Evolutionary conservation across 2,329 filamentous ascomycete species (phyloP).

Genomic region (Pseudogymnoascus sp.): DNA sequence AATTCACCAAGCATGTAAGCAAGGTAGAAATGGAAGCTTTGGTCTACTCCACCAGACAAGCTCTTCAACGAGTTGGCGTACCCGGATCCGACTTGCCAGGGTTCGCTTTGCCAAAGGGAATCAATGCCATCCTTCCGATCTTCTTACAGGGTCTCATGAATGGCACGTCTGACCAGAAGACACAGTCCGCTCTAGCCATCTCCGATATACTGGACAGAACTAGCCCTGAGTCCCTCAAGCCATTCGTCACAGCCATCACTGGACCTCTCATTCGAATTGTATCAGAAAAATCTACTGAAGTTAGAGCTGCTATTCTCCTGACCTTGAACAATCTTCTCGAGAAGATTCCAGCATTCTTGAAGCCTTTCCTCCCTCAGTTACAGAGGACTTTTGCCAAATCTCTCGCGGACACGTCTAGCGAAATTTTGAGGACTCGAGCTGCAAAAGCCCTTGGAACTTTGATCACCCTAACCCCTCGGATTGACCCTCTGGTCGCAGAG

Average conservation of each 20-base stretch:
- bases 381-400: constrained; percentile 96
- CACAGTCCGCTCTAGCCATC: constrained; percentile 83
- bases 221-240: constrained; percentile 76
- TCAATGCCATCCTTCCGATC: constrained; percentile 90
- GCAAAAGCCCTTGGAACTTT: constrained; percentile 90
- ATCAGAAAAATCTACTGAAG: constrained; percentile 89
- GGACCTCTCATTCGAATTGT: constrained; percentile 96
- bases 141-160: constrained; percentile 98
- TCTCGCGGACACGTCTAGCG: constrained; percentile 84
- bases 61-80: constrained; percentile 80
- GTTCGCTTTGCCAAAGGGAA: constrained; percentile 87
- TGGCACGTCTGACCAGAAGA: constrained; percentile 83
- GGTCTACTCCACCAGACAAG: constrained; percentile 75
- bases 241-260: constrained; percentile 95
- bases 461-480: constrained; percentile 89
- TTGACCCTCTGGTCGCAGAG: constrained; percentile 87
- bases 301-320: constrained; percentile 88
- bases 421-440: constrained; percentile 75
- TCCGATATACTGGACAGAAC: constrained; percentile 94
- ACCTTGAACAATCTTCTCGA: constrained; percentile 92
- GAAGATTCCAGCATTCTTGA: constrained; percentile 91
- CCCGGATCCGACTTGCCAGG: constrained; percentile 76
- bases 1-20: constrained; percentile 78
- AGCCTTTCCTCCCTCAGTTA: constrained; percentile 92
- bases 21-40: constrained; percentile 98